Evolutionary conservation across 768 basidiomycete genomes (phyloP).

Genomic region (Mycena haematopus): DNA sequence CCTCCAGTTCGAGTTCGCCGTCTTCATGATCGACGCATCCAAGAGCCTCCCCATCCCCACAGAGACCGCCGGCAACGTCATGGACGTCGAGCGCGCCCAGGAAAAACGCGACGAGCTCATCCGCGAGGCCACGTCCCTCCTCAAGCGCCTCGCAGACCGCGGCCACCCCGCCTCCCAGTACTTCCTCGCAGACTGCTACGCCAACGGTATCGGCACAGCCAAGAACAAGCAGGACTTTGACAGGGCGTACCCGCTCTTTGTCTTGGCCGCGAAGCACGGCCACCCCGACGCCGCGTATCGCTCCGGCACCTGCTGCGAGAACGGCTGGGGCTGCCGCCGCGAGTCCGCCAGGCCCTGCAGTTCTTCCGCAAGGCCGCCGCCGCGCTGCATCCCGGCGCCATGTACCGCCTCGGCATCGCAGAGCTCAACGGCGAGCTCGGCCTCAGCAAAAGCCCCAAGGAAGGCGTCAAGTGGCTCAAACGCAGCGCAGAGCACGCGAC

Average conservation of each 20-base stretch:
- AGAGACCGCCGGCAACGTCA: slow-evolving; percentile 71
- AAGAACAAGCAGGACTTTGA: slow-evolving; percentile 96
- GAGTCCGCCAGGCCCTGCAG: slow-evolving; percentile 88
- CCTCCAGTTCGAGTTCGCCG: slow-evolving; percentile 96
- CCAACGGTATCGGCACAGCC: slow-evolving; percentile 93
- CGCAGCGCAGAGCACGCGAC: slow-evolving; percentile 94
- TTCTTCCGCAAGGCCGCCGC: slow-evolving; percentile 96
- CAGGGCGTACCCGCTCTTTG: slow-evolving; percentile 94
- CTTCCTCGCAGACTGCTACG: slow-evolving; percentile 97
- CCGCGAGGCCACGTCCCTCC: slow-evolving; percentile 83
- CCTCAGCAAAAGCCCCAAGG: slow-evolving; percentile 84
- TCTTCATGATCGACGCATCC: slow-evolving; percentile 98
- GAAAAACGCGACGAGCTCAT: slow-evolving; percentile 89
- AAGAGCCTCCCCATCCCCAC: slow-evolving; percentile 85
- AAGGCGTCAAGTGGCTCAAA: slow-evolving; percentile 99
- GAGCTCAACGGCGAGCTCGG: slow-evolving; percentile 97
- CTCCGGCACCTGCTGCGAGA: slow-evolving; percentile 97
- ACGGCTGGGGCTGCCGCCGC: slow-evolving; percentile 96
- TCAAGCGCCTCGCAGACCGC: slow-evolving; percentile 91
- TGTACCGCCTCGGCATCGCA: slow-evolving; percentile 95
- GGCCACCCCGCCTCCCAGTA: slow-evolving; percentile 96
- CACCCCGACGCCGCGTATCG: slow-evolving; percentile 96
- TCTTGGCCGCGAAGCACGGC: slow-evolving; percentile 95
- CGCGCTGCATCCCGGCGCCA: slow-evolving; percentile 89
- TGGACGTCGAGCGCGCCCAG: slow-evolving; percentile 80